Evolutionary conservation across 768 basidiomycete genomes (phyloP), one percentile per base, ranked within the genome.

Genomic region (Hemileccinum impolitum): DNA sequence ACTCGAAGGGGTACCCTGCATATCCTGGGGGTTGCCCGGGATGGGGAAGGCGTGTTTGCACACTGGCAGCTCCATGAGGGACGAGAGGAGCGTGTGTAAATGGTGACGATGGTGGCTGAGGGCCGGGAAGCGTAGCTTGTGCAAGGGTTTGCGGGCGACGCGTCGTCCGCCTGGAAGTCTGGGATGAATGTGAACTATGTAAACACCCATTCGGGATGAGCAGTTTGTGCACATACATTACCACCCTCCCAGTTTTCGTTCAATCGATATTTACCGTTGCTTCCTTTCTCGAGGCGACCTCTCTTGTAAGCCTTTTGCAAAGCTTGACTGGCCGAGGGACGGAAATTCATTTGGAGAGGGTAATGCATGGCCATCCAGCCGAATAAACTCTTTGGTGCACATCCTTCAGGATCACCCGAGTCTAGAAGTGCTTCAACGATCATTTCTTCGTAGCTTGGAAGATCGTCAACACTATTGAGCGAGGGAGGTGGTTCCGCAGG

Each of bases 371-470:
- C 84, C 86, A 94, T 94, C 87, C 87, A 90, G 6, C 79, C 71
- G 63, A 90, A 94, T 26, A 94, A 61, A 51, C 82, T 81, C 64
- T 89, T 92, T n/a, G 91, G 91, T 7, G 84, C 84, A 47, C 80
- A 79, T 15, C 91, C 91, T 39, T 93, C 87, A 1, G 81, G 73
- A 49, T 90, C 87, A 7, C 69, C 72, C 37, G 79, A 75, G 47
- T 84, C 85, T 13, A 72, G 67, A 21, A 94, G 70, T 1, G 89
- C 90, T 61, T 88, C 86, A 11, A 85, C 87, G 15, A 93, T 87
- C 91, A 94, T 94, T 53, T 93, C 90, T 61, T 94, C 90, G 49
- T 94, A 94, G 54, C 85, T 87, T 7, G 90, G 90, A 42, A 93
- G 73, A 57, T 90, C 79, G n/a, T 76, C 77, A 0, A 64, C 46